phyloP scores from a whole-genome alignment of 352 stramenopile species.

The Globisporangium takayamanum region DNA sequence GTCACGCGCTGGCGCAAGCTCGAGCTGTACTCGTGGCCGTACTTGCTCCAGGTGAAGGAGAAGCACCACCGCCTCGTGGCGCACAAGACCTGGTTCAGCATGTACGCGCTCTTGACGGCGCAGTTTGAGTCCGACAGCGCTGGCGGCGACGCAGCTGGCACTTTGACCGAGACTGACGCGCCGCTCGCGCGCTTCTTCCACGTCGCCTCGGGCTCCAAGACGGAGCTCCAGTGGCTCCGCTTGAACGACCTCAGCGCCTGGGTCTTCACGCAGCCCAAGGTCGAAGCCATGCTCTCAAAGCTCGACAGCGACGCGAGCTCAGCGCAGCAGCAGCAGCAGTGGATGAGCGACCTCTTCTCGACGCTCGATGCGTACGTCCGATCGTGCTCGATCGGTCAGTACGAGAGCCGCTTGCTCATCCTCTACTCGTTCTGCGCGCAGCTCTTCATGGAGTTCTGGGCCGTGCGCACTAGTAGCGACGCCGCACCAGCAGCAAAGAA shows the following conservation, averaged over 20 bases:
- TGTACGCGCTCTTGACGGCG: constrained; percentile 84
- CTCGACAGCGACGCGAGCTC: neutral
- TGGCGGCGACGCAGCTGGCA: neutral
- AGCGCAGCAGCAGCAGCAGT: constrained; percentile 42
- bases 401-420: constrained; percentile 85
- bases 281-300: neutral
- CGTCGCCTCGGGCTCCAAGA: constrained; percentile 1
- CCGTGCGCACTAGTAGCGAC: neutral
- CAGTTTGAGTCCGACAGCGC: constrained; percentile 53
- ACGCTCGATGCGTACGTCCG: constrained; percentile 90
- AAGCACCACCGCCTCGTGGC: constrained; percentile 62
- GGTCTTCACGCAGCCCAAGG: constrained; percentile 36
- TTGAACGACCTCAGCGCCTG: constrained; percentile 54
- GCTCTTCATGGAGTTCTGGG: constrained; percentile 76
- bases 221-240: constrained; percentile 55
- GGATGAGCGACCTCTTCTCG: constrained; percentile 79
- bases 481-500: constrained; percentile 1
- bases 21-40: constrained; percentile 96
- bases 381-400: constrained; percentile 86
- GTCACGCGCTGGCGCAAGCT: constrained; percentile 97
- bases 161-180: neutral
- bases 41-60: constrained; percentile 90
- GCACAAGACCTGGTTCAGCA: constrained; percentile 83
- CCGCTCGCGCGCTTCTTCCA: constrained; percentile 9
- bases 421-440: constrained; percentile 86